Conservation (phyloP, 805 yeast genomes). For the Starmerella khaoyaiensis region DNA sequence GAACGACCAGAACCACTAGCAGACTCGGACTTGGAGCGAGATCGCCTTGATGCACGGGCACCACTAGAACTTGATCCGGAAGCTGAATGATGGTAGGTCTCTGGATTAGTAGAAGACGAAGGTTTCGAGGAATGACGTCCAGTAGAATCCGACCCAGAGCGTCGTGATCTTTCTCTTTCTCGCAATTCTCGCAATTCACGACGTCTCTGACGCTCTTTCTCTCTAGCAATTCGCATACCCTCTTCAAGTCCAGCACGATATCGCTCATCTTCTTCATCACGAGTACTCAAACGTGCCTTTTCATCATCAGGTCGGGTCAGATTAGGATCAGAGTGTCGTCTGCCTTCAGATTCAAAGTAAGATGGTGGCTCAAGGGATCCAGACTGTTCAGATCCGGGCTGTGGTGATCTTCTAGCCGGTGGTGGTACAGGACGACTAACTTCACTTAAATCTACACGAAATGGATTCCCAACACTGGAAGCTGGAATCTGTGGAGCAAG, state of each 20-base stretch:
- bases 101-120: neutral
- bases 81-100: neutral
- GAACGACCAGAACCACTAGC: constrained; percentile 5
- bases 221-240: constrained; percentile 20
- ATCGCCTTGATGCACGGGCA: neutral
- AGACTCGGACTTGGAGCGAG: constrained; percentile 20
- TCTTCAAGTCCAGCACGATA: constrained; percentile 20
- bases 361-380: constrained; percentile 15
- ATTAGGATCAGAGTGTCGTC: constrained; percentile 18
- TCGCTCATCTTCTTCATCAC: constrained; percentile 18
- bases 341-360: constrained; percentile 14
- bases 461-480: constrained; percentile 1
- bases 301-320: constrained; percentile 13
- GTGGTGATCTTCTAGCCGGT: neutral
- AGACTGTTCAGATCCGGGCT: neutral
- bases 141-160: neutral
- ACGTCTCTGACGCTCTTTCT: constrained; percentile 19
- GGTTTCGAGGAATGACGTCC: neutral
- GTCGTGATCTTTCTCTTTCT: neutral
- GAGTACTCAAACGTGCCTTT: constrained; percentile 10
- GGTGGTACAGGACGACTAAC: neutral
- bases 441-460: constrained; percentile 9
- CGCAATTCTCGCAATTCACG: constrained; percentile 20
- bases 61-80: neutral
- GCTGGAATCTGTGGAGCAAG: neutral